Evolutionary conservation across 2,329 filamentous ascomycete species (phyloP), one percentile per base, ranked within the genome.

Genomic region (Aspergillus sp.): DNA sequence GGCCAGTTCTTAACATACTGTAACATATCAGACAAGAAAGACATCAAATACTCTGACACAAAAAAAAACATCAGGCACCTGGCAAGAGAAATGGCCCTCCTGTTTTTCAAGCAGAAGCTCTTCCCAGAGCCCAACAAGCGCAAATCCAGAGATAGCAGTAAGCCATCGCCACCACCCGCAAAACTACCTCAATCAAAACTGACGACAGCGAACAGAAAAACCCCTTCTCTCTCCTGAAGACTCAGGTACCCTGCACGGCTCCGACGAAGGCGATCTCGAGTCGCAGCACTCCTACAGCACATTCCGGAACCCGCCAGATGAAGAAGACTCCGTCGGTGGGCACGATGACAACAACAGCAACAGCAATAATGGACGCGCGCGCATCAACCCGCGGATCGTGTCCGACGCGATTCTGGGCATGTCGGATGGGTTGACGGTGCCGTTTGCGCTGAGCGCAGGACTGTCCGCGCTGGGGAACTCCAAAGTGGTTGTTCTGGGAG

Each of bases 341-440:
- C 19, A 53, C 5, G 53, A 52, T 34, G 52, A 46, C 36, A 52
- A 51, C 28, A 10, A 47, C 1, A 41, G 29, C n/a, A 46, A n/a
- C 26, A 56, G 49, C 47, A 59, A 54, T 27, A 59, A 55, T 27
- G 45, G 57, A 2, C 62, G 67, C 10, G 56, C 58, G 9, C 63
- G 66, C 29, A 60, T 71, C 48, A 67, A 70, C 51, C 64, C 69
- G 5, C 66, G 73, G 19, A 68, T 73, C 41, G 64, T 77, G 40
- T 73, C 73, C 3, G 74, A 87, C 65, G 74, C 82, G 49, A 88
- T 86, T 51, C 81, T 89, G 50, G 86, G 86, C 33, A 81, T 89
- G 55, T 83, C 85, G 1, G 86, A 90, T 60, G 86, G 86, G 3
- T 72, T 90, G 51, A 90, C 86, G 0, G 86, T 90, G 0, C 86